Percentiles rank a stretch among this genome's conserved stretches.
These are phyloP conservation scores for Mycena vitilis DNA, from an alignment of 768 basidiomycete genomes.

Conservation along the genomic window DNA sequence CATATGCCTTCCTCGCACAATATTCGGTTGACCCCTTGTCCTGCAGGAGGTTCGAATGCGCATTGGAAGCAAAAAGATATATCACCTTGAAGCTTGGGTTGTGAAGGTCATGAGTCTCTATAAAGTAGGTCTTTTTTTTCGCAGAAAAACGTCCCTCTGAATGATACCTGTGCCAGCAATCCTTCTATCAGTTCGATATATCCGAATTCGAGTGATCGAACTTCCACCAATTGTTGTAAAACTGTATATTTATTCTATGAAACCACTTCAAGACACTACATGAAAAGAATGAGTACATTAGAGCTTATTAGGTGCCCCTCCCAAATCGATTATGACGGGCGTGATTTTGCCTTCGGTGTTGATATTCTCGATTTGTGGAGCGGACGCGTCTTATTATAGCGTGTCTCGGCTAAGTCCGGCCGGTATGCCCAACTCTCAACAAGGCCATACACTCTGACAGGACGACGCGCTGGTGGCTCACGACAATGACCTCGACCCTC, in stretches of 20 bases:
- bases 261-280: too few relatives aligned
- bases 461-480: too few relatives aligned
- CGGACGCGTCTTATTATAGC: too few relatives aligned
- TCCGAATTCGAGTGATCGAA: slow-evolving; percentile 51
- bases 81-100: slow-evolving; percentile 97
- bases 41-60: slow-evolving; percentile 94
- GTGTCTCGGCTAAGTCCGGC: too few relatives aligned
- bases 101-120: slow-evolving; percentile 95
- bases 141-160: slow-evolving; percentile 19
- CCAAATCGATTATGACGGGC: too few relatives aligned
- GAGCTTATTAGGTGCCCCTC: too few relatives aligned
- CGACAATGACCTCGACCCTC: too few relatives aligned
- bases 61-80: slow-evolving; percentile 91
- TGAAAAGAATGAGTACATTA: too few relatives aligned
- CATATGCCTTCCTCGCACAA: slow-evolving; percentile 21
- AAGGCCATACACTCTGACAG: too few relatives aligned
- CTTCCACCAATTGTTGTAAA: not conserved
- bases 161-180: slow-evolving; percentile 54
- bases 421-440: too few relatives aligned
- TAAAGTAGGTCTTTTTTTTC: slow-evolving; percentile 62
- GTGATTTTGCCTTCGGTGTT: too few relatives aligned
- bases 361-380: too few relatives aligned
- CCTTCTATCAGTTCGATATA: slow-evolving; percentile 72
- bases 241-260: slow-evolving; percentile 6
- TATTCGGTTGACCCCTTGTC: not conserved